Evolutionary conservation across 345 rosid genomes (phyloP), one percentile per base, ranked within the genome.

Genomic region (Lepidium aucheri): DNA sequence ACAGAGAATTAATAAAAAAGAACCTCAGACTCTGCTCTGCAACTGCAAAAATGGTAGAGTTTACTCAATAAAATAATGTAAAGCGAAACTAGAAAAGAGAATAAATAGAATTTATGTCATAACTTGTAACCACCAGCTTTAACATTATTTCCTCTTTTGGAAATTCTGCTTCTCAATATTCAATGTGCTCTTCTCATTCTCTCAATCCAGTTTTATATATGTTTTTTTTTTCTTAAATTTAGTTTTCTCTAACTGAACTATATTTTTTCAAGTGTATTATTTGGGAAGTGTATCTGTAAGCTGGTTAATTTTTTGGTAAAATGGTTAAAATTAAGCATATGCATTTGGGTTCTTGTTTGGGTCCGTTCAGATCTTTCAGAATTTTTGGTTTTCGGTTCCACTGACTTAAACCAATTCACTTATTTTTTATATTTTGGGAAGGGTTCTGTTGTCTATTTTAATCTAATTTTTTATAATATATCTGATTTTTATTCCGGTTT

Each of bases 81-180:
- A 75, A 18, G 8, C 7, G 39, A 53, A 74, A 38, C 70, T 45
- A 32, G 40, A 68, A 56, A 49, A 55, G 16, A 15, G 9, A 9
- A 32, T 57, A 47, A 47, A 72, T 50, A 62, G 78, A 78, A 82
- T 78, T 78, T 78, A 75, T 75, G 79, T 70, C 65, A 58, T 58
- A 73, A 73, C 76, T 72, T 72, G 76, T 51, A 65, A 58, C 76
- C 67, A 72, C 71, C 61, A 9, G 54, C 34, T 42, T 47, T 73
- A 13, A 51, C 67, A 65, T 73, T 67, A 44, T 73, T 73, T 65
- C 76, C 67, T 65, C 73, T 68, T 74, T 60, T 45, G 32, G 67
- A 67, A 65, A 26, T 32, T 74, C 28, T 45, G 36, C 64, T 69
- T 61, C 76, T 53, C 26, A 57, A 49, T 65, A 73, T 73, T 65